phyloP scores from a whole-genome alignment of 768 basidiomycete genomes.

The Pseudohyphozyma bogoriensis region DNA sequence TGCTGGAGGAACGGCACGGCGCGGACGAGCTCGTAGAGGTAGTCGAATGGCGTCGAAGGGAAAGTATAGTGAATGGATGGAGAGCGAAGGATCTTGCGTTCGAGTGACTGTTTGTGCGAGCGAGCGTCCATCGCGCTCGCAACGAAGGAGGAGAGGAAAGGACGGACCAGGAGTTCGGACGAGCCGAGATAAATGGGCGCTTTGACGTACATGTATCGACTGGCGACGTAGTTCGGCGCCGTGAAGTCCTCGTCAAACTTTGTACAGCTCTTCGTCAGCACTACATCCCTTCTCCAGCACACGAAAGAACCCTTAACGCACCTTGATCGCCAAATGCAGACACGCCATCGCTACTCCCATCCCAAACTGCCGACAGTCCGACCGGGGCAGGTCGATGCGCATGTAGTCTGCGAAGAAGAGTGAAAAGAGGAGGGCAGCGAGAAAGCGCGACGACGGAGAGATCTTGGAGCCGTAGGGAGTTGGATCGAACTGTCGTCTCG shows the following conservation, averaged over 20 bases:
- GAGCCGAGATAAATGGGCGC: neutral
- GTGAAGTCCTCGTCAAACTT: neutral
- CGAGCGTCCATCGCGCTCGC: neutral
- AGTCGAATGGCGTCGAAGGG: neutral
- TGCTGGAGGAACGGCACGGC: neutral
- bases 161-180: neutral
- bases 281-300: neutral
- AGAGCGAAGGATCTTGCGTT: neutral
- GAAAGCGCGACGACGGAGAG: too few relatives aligned
- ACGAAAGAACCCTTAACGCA: neutral
- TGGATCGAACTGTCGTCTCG: neutral
- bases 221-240: neutral
- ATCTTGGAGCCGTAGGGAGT: neutral
- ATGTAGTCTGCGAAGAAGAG: neutral
- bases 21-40: neutral
- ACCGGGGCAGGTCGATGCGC: neutral
- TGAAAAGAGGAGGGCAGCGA: neutral
- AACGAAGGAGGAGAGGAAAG: neutral
- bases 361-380: neutral
- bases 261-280: neutral
- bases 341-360: neutral
- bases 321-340: neutral
- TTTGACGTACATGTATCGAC: neutral
- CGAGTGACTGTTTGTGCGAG: too few relatives aligned
- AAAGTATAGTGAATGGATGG: neutral